phyloP scores from a whole-genome alignment of 805 yeast species.

The Yarrowia hollandica region DNA sequence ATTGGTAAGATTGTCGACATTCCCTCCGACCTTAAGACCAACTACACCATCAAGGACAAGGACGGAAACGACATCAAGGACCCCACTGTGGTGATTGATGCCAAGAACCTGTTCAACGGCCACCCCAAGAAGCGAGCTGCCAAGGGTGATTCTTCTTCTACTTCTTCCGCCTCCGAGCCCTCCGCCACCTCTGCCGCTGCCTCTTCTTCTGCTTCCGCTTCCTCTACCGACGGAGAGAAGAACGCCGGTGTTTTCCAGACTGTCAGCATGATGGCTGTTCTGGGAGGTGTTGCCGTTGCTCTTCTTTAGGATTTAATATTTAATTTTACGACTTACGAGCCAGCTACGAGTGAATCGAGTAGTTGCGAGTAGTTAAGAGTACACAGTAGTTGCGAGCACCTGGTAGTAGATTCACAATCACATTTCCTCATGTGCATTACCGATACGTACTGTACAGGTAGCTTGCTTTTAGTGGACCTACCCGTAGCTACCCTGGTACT shows the following conservation, averaged over 20 bases:
- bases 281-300: conserved; percentile 3
- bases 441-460: too few species aligned
- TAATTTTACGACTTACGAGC: not conserved
- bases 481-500: too few species aligned
- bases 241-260: conserved; percentile 31
- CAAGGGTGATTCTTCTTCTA: conserved; percentile 22
- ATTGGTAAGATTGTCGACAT: conserved; percentile 41
- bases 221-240: conserved; percentile 31
- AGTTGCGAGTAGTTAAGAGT: too few species aligned
- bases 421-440: too few species aligned
- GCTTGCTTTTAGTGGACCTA: too few species aligned
- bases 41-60: conserved; percentile 39
- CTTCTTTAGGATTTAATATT: not conserved
- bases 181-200: conserved; percentile 32
- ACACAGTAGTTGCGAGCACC: too few species aligned
- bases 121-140: conserved; percentile 31
- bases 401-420: too few species aligned
- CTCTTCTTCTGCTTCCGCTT: conserved; percentile 31
- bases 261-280: conserved; percentile 9
- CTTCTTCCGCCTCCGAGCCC: conserved; percentile 32
- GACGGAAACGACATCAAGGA: conserved; percentile 38
- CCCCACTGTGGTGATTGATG: conserved; percentile 35
- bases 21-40: conserved; percentile 35
- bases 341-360: not conserved
- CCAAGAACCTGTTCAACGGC: conserved; percentile 36